Conservation (phyloP, 352 stramenopile species). For the Globisporangium perplexum region DNA sequence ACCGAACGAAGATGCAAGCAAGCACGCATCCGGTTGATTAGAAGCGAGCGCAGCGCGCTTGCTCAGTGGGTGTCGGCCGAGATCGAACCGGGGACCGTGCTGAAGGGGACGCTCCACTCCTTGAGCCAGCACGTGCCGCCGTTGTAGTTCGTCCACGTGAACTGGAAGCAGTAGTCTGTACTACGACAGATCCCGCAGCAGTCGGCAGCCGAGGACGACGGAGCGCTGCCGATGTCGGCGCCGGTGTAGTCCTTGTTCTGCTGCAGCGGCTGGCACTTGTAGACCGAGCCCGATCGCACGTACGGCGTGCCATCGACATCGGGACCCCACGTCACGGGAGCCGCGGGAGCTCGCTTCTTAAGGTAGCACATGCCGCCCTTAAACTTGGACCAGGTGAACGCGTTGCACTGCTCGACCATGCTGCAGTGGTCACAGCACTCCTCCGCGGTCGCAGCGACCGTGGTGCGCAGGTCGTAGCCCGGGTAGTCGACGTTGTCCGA, state of each 20-base stretch:
- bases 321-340: neutral
- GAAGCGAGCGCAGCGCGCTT: too few relatives aligned
- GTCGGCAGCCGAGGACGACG: slow-evolving; percentile 21
- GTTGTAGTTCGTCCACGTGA: slow-evolving; percentile 21
- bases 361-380: slow-evolving; percentile 20
- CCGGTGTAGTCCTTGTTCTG: slow-evolving; percentile 4
- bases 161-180: slow-evolving; percentile 14
- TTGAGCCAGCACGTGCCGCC: slow-evolving; percentile 20
- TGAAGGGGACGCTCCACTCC: neutral
- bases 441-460: slow-evolving; percentile 4
- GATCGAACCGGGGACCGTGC: neutral
- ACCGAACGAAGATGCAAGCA: too few relatives aligned
- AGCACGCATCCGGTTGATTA: too few relatives aligned
- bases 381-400: slow-evolving; percentile 21
- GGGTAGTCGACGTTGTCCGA: slow-evolving; percentile 19
- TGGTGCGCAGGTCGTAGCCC: slow-evolving; percentile 20
- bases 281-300: slow-evolving; percentile 3
- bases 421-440: slow-evolving; percentile 21
- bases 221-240: slow-evolving; percentile 8
- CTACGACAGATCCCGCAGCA: slow-evolving; percentile 9
- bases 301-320: slow-evolving; percentile 3
- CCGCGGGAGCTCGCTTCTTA: slow-evolving; percentile 12
- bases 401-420: slow-evolving; percentile 11
- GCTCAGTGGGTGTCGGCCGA: neutral
- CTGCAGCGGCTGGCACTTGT: slow-evolving; percentile 11